A percentile compares a stretch with the other conserved stretches of the same genome.
Conservation (phyloP, 495 filamentous ascomycete species). For the Penicillium daleae region DNA sequence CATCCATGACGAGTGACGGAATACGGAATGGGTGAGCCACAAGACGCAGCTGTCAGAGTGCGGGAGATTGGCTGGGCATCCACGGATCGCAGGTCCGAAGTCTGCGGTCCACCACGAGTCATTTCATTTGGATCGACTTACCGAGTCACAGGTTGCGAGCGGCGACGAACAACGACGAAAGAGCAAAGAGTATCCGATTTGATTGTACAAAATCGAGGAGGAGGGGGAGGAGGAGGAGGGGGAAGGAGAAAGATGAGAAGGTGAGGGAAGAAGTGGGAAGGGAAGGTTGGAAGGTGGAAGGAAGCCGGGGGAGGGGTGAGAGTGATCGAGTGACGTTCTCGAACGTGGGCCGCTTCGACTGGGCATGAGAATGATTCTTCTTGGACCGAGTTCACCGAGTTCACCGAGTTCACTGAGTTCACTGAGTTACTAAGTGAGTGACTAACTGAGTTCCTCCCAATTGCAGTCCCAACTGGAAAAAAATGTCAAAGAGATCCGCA, state of each 20-base stretch:
- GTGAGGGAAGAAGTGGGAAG: background rate
- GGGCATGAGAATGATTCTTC: too few relatives aligned
- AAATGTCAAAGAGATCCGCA: slow-evolving; percentile 22
- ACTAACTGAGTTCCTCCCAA: background rate
- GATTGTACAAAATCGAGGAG: background rate
- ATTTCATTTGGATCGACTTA: slow-evolving; percentile 2
- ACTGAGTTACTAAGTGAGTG: too few relatives aligned
- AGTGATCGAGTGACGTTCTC: slow-evolving; percentile 1
- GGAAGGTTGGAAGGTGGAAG: background rate
- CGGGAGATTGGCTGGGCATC: slow-evolving; percentile 46
- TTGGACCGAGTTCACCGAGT: too few relatives aligned
- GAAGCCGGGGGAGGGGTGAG: background rate
- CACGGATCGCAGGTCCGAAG: slow-evolving; percentile 41
- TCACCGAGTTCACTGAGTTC: too few relatives aligned
- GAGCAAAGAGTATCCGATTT: too few relatives aligned
- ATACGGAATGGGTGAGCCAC: slow-evolving; percentile 38
- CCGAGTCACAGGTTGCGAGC: slow-evolving; percentile 5
- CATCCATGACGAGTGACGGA: slow-evolving; percentile 13
- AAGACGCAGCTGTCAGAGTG: slow-evolving; percentile 40
- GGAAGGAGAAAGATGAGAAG: background rate
- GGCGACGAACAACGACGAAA: slow-evolving; percentile 3
- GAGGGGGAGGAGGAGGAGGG: background rate
- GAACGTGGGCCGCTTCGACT: background rate
- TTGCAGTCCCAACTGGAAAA: slow-evolving; percentile 26
- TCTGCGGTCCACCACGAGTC: slow-evolving; percentile 22